Evolutionary conservation across 805 yeast genomes (phyloP), one percentile per base, ranked within the genome.

Genomic region (Cyberlindnera veronae): DNA sequence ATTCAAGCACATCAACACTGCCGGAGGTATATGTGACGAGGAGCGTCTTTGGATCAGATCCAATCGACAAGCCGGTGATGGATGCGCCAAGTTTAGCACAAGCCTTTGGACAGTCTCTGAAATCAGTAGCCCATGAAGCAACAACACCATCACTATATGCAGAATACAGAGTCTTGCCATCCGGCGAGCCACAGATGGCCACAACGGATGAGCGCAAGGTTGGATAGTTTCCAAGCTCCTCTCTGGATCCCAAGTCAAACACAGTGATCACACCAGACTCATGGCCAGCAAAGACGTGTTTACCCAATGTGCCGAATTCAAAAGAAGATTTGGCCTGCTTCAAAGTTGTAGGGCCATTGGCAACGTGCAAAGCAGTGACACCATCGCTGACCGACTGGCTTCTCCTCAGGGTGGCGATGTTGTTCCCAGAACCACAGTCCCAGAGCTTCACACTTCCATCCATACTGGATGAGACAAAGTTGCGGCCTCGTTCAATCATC

Each of bases 401-500:
- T 28, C 75, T 63, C 7, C 51, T 45, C 37, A 76, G 67, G 27
- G 64, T 59, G 50, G 69, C 61, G 5, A 82, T 54, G 8, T 61
- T 51, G 15, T 52, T 38, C 1, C 81, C 87, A 1, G 71, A 53
- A 0, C 84, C 81, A 56, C 87, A 76, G 50, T 84, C 91, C 90
- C 89, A 84, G 27, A 86, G 53, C 31, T 63, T 67, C 1, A 81
- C 64, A 0, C 74, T 53, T 1, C 86, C 86, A 55, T 78, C 85
- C 5, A 46, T 37, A 6, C 77, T 70, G 10, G 79, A 63, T 6
- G 82, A 71, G 15, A 82, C 46, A 43, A 86, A 64, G 53, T 84
- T 84, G 29, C 91, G 63, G 1, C 95, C 95, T 14, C 74, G 62
- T 0, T 79, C 89, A 15, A 84, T 62, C 45, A 81, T 50, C 3